A percentile compares a stretch with the other conserved stretches of the same genome.
These are phyloP conservation scores for Pholiota microspora DNA, from an alignment of 768 basidiomycete genomes.

Conservation along the genomic window DNA sequence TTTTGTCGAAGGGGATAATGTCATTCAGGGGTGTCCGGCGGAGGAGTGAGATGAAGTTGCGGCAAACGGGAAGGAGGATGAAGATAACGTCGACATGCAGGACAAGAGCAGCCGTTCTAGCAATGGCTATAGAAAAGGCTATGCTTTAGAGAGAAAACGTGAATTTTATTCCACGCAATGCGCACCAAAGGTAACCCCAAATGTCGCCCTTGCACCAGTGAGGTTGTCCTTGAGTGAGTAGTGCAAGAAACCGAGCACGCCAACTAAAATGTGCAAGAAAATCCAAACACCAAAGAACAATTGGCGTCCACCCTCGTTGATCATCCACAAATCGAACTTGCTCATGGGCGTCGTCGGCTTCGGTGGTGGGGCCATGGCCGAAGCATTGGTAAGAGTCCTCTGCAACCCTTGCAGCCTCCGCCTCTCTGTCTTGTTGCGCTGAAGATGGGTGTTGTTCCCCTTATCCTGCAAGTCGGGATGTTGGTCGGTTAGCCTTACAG, in stretches of 20 bases:
- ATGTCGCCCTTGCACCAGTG: constrained; percentile 57
- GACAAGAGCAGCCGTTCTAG: constrained; percentile 85
- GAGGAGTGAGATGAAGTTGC: constrained; percentile 89
- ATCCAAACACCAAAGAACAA: constrained; percentile 83
- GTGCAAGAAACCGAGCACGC: constrained; percentile 72
- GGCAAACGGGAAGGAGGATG: constrained; percentile 93
- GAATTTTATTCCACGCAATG: too few relatives aligned
- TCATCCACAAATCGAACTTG: constrained; percentile 79
- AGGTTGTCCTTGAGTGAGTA: constrained; percentile 82
- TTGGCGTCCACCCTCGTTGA: constrained; percentile 83
- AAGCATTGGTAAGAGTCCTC: constrained; percentile 44
- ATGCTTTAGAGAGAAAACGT: neutral
- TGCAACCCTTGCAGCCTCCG: constrained; percentile 83
- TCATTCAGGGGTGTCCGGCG: constrained; percentile 83
- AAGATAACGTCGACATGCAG: constrained; percentile 90
- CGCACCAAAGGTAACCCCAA: constrained; percentile 79
- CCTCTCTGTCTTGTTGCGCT: constrained; percentile 86
- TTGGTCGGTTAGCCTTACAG: constrained; percentile 42
- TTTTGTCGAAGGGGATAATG: constrained; percentile 92
- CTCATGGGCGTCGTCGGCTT: constrained; percentile 41
- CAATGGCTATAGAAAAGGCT: constrained; percentile 57
- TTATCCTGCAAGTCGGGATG: constrained; percentile 45
- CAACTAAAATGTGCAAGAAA: constrained; percentile 76
- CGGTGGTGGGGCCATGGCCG: constrained; percentile 23
- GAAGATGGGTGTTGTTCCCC: constrained; percentile 45